Percentiles rank a stretch among this genome's conserved stretches.
phyloP scores from a whole-genome alignment of 2,329 filamentous ascomycete species.

The Pezicula neosporulosa region DNA sequence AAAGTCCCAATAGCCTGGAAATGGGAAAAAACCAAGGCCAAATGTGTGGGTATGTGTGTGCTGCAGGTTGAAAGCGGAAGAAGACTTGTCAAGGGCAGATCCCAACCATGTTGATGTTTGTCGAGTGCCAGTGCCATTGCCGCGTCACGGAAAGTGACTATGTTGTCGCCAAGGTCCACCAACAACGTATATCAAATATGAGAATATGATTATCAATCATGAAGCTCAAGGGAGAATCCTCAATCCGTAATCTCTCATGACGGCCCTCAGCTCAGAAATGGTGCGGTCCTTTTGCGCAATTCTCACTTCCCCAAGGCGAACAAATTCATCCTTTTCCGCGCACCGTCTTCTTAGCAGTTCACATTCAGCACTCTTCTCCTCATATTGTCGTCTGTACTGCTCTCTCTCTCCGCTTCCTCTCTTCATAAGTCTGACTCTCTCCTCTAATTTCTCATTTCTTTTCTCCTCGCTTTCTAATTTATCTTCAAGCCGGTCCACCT shows the following conservation, averaged over 20 bases:
- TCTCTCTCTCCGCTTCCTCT: conserved; percentile 9
- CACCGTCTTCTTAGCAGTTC: conserved; percentile 14
- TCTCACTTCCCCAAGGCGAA: conserved; percentile 11
- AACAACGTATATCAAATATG: too few relatives aligned
- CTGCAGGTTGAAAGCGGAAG: too few relatives aligned
- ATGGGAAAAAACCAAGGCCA: too few relatives aligned
- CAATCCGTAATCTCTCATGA: conserved; percentile 13
- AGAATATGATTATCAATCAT: conserved; percentile 3
- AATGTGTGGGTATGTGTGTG: too few relatives aligned
- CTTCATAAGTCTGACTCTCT: conserved; percentile 16
- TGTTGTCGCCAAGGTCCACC: too few relatives aligned
- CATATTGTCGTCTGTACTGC: conserved; percentile 12
- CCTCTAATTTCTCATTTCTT: conserved; percentile 14
- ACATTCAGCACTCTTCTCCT: conserved; percentile 18
- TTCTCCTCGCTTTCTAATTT: conserved; percentile 11
- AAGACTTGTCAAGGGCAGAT: too few relatives aligned
- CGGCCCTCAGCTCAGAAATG: conserved; percentile 15
- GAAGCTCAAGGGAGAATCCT: conserved; percentile 4
- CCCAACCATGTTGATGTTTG: too few relatives aligned
- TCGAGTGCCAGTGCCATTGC: too few relatives aligned
- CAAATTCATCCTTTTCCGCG: conserved; percentile 11
- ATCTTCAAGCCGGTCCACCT: conserved; percentile 10
- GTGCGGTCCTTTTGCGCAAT: conserved; percentile 14
- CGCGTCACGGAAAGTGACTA: too few relatives aligned
- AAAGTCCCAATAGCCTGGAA: too few relatives aligned